Conservation (phyloP, 108 stramenopile genomes). For the Cyclostephanos tholiformis region DNA sequence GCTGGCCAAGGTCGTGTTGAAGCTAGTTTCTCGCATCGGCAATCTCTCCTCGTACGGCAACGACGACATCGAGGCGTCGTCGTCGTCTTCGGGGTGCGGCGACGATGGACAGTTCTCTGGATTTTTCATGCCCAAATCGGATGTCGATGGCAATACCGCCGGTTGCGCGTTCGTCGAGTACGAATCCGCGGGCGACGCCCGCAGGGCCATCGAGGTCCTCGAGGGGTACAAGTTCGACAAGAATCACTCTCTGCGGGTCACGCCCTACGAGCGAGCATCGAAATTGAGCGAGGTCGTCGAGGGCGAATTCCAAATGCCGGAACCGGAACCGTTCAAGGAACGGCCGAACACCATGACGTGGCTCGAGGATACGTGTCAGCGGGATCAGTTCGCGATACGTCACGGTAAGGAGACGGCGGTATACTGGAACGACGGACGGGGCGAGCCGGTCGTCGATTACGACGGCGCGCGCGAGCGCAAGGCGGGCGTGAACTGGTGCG, state of each 20-base stretch:
- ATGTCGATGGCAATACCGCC: slow-evolving; percentile 63
- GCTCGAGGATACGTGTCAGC: slow-evolving; percentile 90
- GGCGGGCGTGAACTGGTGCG: slow-evolving; percentile 92
- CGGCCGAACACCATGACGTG: slow-evolving; percentile 85
- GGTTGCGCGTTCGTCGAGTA: slow-evolving; percentile 95
- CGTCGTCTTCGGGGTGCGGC: neutral
- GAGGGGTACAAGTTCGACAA: slow-evolving; percentile 94
- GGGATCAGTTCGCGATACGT: slow-evolving; percentile 94
- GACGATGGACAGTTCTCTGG: slow-evolving; percentile 51
- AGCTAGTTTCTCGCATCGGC: slow-evolving; percentile 74
- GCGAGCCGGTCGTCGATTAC: slow-evolving; percentile 87
- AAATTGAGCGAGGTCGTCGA: slow-evolving; percentile 60
- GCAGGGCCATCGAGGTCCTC: slow-evolving; percentile 91
- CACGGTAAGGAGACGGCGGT: slow-evolving; percentile 92
- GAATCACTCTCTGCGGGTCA: slow-evolving; percentile 79
- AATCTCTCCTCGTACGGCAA: slow-evolving; percentile 57
- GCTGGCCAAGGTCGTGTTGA: slow-evolving; percentile 74
- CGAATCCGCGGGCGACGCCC: slow-evolving; percentile 86
- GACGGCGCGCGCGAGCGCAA: slow-evolving; percentile 96
- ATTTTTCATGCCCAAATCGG: slow-evolving; percentile 67
- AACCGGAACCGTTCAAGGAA: slow-evolving; percentile 84
- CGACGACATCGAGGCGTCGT: slow-evolving; percentile 9
- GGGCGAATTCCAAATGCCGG: slow-evolving; percentile 69
- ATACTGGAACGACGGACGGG: slow-evolving; percentile 86
- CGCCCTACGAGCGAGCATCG: slow-evolving; percentile 74